A percentile compares a stretch with the other conserved stretches of the same genome.
Evolutionary conservation across 164 flowering plant genomes (phyloP).

Genomic region (Vitis cinerea): DNA sequence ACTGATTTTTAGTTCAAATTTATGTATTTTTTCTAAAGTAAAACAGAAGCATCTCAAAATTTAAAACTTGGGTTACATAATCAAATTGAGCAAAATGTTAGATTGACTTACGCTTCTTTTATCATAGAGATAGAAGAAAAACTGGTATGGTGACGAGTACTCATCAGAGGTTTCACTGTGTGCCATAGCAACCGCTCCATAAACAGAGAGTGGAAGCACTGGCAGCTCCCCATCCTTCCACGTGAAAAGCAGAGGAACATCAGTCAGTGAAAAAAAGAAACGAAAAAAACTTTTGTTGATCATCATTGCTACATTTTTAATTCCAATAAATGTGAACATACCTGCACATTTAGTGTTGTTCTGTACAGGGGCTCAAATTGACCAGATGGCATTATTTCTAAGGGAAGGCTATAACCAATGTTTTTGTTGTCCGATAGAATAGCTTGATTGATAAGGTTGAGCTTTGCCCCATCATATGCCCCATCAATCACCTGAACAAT

Average conservation of each 20-base stretch:
- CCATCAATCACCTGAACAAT: conserved; percentile 74
- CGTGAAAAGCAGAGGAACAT: background rate
- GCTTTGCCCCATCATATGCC: conserved; percentile 76
- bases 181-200: conserved; percentile 96
- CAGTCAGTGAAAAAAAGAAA: conserved; percentile 2
- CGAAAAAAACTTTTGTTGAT: background rate
- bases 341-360: conserved; percentile 80
- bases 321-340: conserved; percentile 13
- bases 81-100: background rate
- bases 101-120: conserved; percentile 77
- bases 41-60: background rate
- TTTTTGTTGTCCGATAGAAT: conserved; percentile 61
- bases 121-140: conserved; percentile 92
- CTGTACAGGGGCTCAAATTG: conserved; percentile 93
- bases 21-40: background rate
- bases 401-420: conserved; percentile 57
- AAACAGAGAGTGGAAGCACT: conserved; percentile 91
- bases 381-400: conserved; percentile 95
- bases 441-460: conserved; percentile 66
- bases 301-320: background rate
- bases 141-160: conserved; percentile 81
- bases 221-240: conserved; percentile 94
- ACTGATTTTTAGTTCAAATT: background rate
- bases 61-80: background rate
- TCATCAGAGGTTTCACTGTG: conserved; percentile 83